Conservation (phyloP, 495 filamentous ascomycete species). For the Hyaloscypha finlandica region DNA sequence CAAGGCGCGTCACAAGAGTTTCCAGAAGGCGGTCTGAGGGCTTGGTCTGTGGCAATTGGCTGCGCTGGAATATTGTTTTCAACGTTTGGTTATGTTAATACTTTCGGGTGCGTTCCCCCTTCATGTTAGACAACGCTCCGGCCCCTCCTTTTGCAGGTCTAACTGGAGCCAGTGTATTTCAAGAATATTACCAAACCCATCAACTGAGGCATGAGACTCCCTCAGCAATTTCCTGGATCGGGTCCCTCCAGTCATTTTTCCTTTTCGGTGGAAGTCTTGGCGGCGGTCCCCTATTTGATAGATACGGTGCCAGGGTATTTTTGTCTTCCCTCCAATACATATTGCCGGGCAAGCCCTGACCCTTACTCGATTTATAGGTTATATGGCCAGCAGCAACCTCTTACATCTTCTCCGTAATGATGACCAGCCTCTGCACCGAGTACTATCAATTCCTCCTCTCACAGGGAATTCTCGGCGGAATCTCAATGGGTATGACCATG, state of each 20-base stretch:
- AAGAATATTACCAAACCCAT: constrained; percentile 64
- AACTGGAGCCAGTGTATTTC: constrained; percentile 50
- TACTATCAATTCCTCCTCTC: constrained; percentile 78
- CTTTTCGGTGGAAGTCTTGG: constrained; percentile 23
- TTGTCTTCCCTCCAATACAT: background rate
- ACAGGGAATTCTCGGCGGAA: constrained; percentile 70
- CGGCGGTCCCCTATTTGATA: constrained; percentile 31
- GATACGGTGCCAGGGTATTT: constrained; percentile 24
- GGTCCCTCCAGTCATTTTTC: constrained; percentile 57
- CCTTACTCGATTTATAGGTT: background rate
- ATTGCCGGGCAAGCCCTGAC: background rate
- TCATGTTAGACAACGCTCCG: background rate
- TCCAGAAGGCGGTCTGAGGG: constrained; percentile 30
- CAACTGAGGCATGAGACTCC: constrained; percentile 48
- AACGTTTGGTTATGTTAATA: constrained; percentile 51
- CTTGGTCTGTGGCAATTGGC: constrained; percentile 27
- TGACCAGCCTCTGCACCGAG: constrained; percentile 62
- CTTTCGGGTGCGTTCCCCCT: constrained; percentile 52
- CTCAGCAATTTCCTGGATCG: constrained; percentile 76
- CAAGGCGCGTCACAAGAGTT: constrained; percentile 4
- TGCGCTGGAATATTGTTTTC: constrained; percentile 21
- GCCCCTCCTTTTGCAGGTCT: background rate
- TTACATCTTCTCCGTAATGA: constrained; percentile 66
- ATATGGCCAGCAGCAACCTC: constrained; percentile 38
- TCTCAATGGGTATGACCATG: constrained; percentile 75